phyloP scores from a whole-genome alignment of 768 basidiomycete species.

The Tylopilus sp. region DNA sequence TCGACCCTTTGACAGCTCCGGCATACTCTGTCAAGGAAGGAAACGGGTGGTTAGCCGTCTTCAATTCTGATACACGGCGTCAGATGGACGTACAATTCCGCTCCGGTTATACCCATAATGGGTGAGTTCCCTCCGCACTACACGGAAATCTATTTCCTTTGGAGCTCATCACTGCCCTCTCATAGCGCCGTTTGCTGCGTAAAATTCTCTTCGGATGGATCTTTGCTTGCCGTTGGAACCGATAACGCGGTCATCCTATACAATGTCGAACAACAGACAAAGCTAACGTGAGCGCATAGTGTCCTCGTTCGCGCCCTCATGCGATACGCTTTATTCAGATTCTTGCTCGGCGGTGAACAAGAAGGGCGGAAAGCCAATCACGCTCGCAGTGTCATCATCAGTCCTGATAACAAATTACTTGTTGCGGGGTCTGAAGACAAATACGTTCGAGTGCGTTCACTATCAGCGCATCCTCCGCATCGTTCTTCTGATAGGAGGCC shows the following conservation, averaged over 20 bases:
- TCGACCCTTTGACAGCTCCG: slow-evolving; percentile 30
- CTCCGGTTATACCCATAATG: slow-evolving; percentile 79
- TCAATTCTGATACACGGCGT: slow-evolving; percentile 46
- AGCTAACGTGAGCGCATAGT: slow-evolving; percentile 23
- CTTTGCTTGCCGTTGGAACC: slow-evolving; percentile 31
- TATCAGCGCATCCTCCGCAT: neutral
- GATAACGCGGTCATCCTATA: slow-evolving; percentile 32
- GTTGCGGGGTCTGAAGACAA: slow-evolving; percentile 35
- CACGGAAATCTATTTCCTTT: slow-evolving; percentile 5
- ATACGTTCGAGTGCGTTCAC: slow-evolving; percentile 29
- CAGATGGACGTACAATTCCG: slow-evolving; percentile 53
- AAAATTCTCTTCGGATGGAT: slow-evolving; percentile 31
- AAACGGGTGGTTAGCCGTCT: slow-evolving; percentile 50
- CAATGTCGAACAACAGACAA: slow-evolving; percentile 23
- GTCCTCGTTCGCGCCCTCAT: neutral
- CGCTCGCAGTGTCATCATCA: slow-evolving; percentile 32
- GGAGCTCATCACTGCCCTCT: slow-evolving; percentile 3
- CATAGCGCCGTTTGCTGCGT: slow-evolving; percentile 31
- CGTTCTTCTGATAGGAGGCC: slow-evolving; percentile 1
- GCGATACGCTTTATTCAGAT: slow-evolving; percentile 12
- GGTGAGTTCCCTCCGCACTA: slow-evolving; percentile 45
- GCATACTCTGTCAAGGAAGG: slow-evolving; percentile 42
- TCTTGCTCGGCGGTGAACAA: slow-evolving; percentile 26
- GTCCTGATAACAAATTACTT: slow-evolving; percentile 30
- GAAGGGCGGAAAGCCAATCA: slow-evolving; percentile 23